Evolutionary conservation across 2,329 filamentous ascomycete genomes (phyloP).

Genomic region (Colletotrichum sp.): DNA sequence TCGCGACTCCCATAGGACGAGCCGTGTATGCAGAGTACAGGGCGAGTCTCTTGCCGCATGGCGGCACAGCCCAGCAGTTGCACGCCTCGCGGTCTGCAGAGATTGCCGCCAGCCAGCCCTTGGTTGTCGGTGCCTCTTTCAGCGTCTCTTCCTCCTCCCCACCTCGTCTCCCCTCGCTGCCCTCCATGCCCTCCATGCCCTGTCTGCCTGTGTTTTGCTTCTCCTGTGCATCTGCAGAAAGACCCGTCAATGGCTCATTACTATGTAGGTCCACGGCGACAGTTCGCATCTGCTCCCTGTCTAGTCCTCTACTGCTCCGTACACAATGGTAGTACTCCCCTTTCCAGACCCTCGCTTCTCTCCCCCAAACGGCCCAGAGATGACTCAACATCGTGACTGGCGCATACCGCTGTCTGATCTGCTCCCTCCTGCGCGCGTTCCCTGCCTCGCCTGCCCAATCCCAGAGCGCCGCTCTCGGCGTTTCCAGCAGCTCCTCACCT

Average conservation of each 20-base stretch:
- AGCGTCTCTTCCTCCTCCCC: neutral
- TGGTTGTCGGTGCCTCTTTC: neutral
- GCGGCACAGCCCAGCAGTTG: constrained; percentile 46
- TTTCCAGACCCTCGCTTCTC: neutral
- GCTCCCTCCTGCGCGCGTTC: constrained; percentile 24
- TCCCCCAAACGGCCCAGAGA: neutral
- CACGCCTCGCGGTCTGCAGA: constrained; percentile 13
- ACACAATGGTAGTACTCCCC: neutral
- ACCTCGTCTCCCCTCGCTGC: neutral
- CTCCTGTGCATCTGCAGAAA: constrained; percentile 3
- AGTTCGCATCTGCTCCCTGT: constrained; percentile 8
- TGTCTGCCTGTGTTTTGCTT: constrained; percentile 1
- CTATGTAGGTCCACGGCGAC: neutral
- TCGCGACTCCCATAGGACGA: constrained; percentile 34
- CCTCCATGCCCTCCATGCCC: neutral
- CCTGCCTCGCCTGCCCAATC: constrained; percentile 25
- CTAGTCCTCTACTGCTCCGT: neutral
- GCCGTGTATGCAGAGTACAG: constrained; percentile 32
- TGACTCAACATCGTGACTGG: constrained; percentile 26
- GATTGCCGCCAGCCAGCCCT: constrained; percentile 11
- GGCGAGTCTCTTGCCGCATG: constrained; percentile 40
- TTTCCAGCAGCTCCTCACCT: constrained; percentile 26
- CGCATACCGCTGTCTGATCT: constrained; percentile 22
- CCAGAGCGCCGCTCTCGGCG: constrained; percentile 23
- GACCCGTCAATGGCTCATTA: neutral